Evolutionary conservation across 2,329 filamentous ascomycete species (phyloP).

Genomic region (Lasiodiplodia hormozganensis): DNA sequence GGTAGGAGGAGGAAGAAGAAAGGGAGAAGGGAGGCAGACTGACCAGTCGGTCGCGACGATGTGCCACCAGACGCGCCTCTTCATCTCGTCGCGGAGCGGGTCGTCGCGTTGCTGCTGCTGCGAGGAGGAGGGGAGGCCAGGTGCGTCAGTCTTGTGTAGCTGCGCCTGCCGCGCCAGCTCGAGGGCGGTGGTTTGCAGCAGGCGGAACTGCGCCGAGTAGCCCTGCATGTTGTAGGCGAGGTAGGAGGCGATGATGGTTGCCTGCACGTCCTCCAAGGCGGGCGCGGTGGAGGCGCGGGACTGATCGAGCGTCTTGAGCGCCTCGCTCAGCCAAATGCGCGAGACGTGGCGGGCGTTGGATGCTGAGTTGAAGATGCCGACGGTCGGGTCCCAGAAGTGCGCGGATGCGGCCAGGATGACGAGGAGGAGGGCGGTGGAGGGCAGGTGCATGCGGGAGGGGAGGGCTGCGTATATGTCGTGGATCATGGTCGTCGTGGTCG

Average conservation of each 20-base stretch:
- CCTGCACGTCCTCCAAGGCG: conserved; percentile 48
- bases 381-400: conserved; percentile 12
- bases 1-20: too few relatives aligned
- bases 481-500: background rate
- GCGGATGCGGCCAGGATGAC: background rate
- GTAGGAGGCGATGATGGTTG: conserved; percentile 45
- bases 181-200: background rate
- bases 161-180: background rate
- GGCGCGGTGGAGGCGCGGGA: background rate
- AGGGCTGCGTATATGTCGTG: background rate
- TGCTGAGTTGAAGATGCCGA: background rate
- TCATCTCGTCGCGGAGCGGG: conserved; percentile 42
- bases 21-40: too few relatives aligned
- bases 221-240: conserved; percentile 46
- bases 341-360: background rate
- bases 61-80: conserved; percentile 53
- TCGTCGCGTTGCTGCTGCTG: conserved; percentile 28
- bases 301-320: background rate
- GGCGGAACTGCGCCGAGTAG: conserved; percentile 35
- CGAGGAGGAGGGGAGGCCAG: conserved; percentile 8
- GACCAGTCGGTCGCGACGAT: conserved; percentile 46
- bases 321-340: background rate
- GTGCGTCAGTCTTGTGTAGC: conserved; percentile 33
- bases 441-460: background rate
- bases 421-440: background rate